phyloP scores from a whole-genome alignment of 768 basidiomycete genomes.

The Lactarius sanguifluus region DNA sequence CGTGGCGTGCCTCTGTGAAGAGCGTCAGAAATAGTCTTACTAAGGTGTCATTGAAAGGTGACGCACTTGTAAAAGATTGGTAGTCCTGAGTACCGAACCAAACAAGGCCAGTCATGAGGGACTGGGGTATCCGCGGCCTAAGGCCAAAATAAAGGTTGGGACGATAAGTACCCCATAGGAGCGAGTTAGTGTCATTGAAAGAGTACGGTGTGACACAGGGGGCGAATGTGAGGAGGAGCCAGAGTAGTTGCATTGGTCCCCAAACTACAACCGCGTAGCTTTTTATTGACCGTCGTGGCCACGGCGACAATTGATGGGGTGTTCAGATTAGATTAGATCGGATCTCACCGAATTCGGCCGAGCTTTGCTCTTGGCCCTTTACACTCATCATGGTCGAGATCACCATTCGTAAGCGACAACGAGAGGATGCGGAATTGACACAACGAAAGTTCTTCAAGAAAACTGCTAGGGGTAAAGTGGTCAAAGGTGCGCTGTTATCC shows the following conservation, averaged over 20 bases:
- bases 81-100: slow-evolving; percentile 93
- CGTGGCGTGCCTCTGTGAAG: slow-evolving; percentile 68
- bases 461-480: slow-evolving; percentile 88
- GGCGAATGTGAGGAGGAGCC: slow-evolving; percentile 47
- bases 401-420: slow-evolving; percentile 68
- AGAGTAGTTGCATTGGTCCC: slow-evolving; percentile 44
- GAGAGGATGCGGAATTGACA: slow-evolving; percentile 68
- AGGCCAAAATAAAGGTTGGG: slow-evolving; percentile 96
- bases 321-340: slow-evolving; percentile 22
- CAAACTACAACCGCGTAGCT: neutral
- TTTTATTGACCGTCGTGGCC: neutral
- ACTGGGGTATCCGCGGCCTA: slow-evolving; percentile 78
- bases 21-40: slow-evolving; percentile 13
- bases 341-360: neutral
- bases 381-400: slow-evolving; percentile 52
- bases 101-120: slow-evolving; percentile 89
- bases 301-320: neutral
- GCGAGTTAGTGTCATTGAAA: slow-evolving; percentile 49
- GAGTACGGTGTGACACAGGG: slow-evolving; percentile 40
- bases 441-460: slow-evolving; percentile 96
- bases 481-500: slow-evolving; percentile 63
- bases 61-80: slow-evolving; percentile 63
- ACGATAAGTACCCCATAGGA: slow-evolving; percentile 85
- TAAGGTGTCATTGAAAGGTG: slow-evolving; percentile 18
- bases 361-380: neutral